Evolutionary conservation across 257 asterid species (phyloP).

Genomic region (Solanum boliviense): DNA sequence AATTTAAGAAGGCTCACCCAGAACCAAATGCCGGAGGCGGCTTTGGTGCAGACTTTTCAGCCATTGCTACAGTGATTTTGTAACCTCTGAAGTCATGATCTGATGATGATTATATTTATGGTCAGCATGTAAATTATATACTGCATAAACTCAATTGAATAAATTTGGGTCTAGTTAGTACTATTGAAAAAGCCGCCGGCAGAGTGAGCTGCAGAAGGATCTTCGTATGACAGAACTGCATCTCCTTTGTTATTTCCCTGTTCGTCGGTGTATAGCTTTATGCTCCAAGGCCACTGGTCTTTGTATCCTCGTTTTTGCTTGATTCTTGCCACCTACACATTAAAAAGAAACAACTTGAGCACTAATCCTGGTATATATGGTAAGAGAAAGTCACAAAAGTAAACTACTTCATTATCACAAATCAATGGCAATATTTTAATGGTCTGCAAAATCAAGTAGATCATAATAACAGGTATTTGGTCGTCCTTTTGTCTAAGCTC

Average conservation of each 20-base stretch:
- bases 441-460: background rate
- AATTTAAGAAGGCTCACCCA: conserved; percentile 36
- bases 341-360: background rate
- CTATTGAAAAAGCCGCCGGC: conserved; percentile 96
- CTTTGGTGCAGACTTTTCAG: conserved; percentile 96
- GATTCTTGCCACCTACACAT: conserved; percentile 80
- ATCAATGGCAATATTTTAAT: background rate
- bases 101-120: conserved; percentile 14
- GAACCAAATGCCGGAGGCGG: conserved; percentile 60
- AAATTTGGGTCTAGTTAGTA: conserved; percentile 17
- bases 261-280: conserved; percentile 87
- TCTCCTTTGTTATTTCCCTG: conserved; percentile 97
- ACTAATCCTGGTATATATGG: background rate
- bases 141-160: background rate
- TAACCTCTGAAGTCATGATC: conserved; percentile 77
- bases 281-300: conserved; percentile 99
- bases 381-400: background rate
- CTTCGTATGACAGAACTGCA: conserved; percentile 92
- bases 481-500: background rate
- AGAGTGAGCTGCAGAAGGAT: conserved; percentile 98
- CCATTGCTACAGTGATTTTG: conserved; percentile 82
- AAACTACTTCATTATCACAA: background rate
- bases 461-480: background rate
- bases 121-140: background rate
- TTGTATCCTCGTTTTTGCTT: conserved; percentile 97